Evolutionary conservation across 768 basidiomycete genomes (phyloP).

Genomic region (Cytidiella melzeri): DNA sequence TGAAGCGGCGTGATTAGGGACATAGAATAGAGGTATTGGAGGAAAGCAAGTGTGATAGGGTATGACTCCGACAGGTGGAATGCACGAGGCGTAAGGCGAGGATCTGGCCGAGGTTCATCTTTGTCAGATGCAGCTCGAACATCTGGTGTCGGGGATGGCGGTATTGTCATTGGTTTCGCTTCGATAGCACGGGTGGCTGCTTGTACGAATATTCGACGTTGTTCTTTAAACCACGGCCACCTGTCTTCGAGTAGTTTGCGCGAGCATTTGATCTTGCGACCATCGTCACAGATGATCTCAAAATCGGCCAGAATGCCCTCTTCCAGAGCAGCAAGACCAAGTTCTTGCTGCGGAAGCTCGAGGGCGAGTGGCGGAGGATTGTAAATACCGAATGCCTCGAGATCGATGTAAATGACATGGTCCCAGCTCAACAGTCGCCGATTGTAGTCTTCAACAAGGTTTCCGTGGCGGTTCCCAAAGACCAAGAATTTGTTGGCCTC

Average conservation of each 20-base stretch:
- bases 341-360: conserved; percentile 70
- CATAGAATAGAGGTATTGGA: conserved; percentile 92
- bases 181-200: conserved; percentile 53
- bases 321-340: conserved; percentile 80
- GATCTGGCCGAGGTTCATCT: conserved; percentile 58
- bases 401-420: conserved; percentile 83
- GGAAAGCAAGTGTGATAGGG: conserved; percentile 77
- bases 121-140: conserved; percentile 44
- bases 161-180: conserved; percentile 49
- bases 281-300: conserved; percentile 89
- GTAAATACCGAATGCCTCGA: conserved; percentile 96
- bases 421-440: conserved; percentile 88
- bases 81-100: conserved; percentile 71
- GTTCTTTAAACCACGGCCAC: conserved; percentile 93
- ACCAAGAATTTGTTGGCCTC: conserved; percentile 82
- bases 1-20: conserved; percentile 87
- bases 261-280: conserved; percentile 75
- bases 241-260: conserved; percentile 80
- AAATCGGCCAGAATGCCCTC: conserved; percentile 84
- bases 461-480: conserved; percentile 85
- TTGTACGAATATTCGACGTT: conserved; percentile 52
- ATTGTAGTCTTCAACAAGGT: conserved; percentile 89
- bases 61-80: conserved; percentile 86
- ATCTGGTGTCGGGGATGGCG: conserved; percentile 60
- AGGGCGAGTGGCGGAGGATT: conserved; percentile 68